Percentiles rank a stretch among this genome's conserved stretches.
These are phyloP conservation scores for Phaeotremella fagi DNA, from an alignment of 768 basidiomycete species.

Conservation along the genomic window DNA sequence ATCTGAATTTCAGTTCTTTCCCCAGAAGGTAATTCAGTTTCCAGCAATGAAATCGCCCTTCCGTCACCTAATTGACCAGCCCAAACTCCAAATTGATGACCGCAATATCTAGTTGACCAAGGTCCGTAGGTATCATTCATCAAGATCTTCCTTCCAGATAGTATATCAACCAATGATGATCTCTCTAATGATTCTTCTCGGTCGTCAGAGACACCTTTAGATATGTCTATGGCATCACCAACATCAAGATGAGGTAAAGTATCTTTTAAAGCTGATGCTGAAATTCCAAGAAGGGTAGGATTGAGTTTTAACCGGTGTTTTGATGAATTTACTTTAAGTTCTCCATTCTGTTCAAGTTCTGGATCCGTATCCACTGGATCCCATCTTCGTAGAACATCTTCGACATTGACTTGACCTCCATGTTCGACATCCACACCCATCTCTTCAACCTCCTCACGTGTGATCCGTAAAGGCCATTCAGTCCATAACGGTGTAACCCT, in stretches of 20 bases:
- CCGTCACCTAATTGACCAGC: slow-evolving; percentile 96
- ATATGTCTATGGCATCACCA: slow-evolving; percentile 67
- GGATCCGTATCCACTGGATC: slow-evolving; percentile 56
- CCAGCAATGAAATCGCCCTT: slow-evolving; percentile 81
- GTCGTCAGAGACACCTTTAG: slow-evolving; percentile 37
- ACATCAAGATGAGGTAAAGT: slow-evolving; percentile 80
- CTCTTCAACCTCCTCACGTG: slow-evolving; percentile 56
- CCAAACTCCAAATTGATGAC: slow-evolving; percentile 57
- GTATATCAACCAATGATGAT: slow-evolving; percentile 71
- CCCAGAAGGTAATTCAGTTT: slow-evolving; percentile 66
- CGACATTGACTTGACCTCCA: slow-evolving; percentile 59
- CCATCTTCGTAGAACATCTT: slow-evolving; percentile 66
- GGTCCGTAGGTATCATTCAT: slow-evolving; percentile 60
- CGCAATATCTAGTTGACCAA: slow-evolving; percentile 86
- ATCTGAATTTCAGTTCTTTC: slow-evolving; percentile 77
- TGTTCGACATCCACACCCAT: slow-evolving; percentile 56
- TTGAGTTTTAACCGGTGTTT: slow-evolving; percentile 26
- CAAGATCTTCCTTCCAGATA: slow-evolving; percentile 71
- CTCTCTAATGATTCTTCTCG: slow-evolving; percentile 50
- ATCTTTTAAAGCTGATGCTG: slow-evolving; percentile 64
- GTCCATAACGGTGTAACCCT: slow-evolving; percentile 70
- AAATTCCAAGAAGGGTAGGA: slow-evolving; percentile 62
- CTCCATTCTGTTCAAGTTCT: slow-evolving; percentile 55
- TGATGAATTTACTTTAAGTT: slow-evolving; percentile 53
- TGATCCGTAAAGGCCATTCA: slow-evolving; percentile 74